Percentiles rank a stretch among this genome's conserved stretches.
Evolutionary conservation across 2,329 filamentous ascomycete species (phyloP).

Genomic region (Exophiala viscosa): DNA sequence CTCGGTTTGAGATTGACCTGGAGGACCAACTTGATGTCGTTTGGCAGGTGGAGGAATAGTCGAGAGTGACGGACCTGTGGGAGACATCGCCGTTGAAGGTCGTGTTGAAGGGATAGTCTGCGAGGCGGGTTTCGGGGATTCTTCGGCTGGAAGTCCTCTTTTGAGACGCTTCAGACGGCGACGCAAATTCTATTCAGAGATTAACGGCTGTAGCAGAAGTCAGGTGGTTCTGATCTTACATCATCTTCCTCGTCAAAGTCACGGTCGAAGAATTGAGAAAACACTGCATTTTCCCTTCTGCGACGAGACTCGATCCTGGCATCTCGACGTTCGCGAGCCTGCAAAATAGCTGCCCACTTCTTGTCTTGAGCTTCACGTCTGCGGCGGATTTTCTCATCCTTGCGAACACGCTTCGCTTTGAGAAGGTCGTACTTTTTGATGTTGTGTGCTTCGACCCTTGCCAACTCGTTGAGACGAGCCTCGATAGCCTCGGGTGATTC

Average conservation of each 20-base stretch:
- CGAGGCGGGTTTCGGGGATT: slow-evolving; percentile 13
- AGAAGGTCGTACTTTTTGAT: slow-evolving; percentile 25
- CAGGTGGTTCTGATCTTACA: slow-evolving; percentile 9
- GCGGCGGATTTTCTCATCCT: slow-evolving; percentile 26
- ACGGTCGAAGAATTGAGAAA: slow-evolving; percentile 25
- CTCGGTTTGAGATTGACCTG: slow-evolving; percentile 23
- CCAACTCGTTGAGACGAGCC: slow-evolving; percentile 24
- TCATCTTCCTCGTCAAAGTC: slow-evolving; percentile 27
- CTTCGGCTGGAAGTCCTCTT: slow-evolving; percentile 27
- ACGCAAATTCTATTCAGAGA: slow-evolving; percentile 21
- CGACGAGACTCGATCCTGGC: slow-evolving; percentile 22
- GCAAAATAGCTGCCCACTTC: slow-evolving; percentile 25
- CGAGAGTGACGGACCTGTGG: slow-evolving; percentile 20
- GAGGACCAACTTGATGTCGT: slow-evolving; percentile 27
- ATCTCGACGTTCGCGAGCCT: slow-evolving; percentile 26
- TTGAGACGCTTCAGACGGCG: slow-evolving; percentile 27
- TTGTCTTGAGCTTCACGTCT: slow-evolving; percentile 26
- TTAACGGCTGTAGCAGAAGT: slow-evolving; percentile 3
- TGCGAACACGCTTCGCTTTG: slow-evolving; percentile 25
- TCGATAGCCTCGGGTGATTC: slow-evolving; percentile 25
- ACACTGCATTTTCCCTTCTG: slow-evolving; percentile 25
- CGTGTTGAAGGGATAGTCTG: slow-evolving; percentile 16
- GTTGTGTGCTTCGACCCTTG: slow-evolving; percentile 25
- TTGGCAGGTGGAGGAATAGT: slow-evolving; percentile 28
- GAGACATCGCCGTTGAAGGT: slow-evolving; percentile 21